Conservation (phyloP, 495 filamentous ascomycete genomes). For the Penicillium verhagenii region DNA sequence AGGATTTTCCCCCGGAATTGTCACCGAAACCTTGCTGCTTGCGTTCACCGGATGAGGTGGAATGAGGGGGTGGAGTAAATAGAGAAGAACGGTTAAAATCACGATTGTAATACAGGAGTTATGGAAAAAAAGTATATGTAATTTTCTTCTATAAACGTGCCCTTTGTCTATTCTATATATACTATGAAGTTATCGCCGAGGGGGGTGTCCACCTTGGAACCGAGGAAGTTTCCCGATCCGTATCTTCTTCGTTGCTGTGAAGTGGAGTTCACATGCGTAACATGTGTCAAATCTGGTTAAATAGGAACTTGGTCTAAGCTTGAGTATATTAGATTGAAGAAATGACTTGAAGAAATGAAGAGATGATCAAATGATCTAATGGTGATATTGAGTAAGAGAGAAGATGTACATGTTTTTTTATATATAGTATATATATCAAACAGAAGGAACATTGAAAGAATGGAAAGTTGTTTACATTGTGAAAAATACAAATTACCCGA, state of each 20-base stretch:
- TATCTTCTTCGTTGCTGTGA: slow-evolving; percentile 9
- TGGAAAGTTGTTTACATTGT: no score
- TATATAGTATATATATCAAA: no score
- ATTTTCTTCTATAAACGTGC: no score
- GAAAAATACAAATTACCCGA: background rate
- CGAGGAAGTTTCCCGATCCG: slow-evolving; percentile 19
- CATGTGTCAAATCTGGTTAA: slow-evolving; percentile 3
- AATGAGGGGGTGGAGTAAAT: slow-evolving; percentile 27
- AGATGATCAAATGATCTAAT: background rate
- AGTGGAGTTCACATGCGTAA: slow-evolving; percentile 17
- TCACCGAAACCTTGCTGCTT: slow-evolving; percentile 30
- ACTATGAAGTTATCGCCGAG: background rate
- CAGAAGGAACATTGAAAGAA: no score
- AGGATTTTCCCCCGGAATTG: slow-evolving; percentile 23
- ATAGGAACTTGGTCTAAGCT: background rate
- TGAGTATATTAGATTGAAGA: background rate
- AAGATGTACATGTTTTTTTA: no score
- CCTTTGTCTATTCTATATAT: background rate
- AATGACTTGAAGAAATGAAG: background rate
- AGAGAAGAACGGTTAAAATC: slow-evolving; percentile 17
- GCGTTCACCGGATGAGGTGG: slow-evolving; percentile 32
- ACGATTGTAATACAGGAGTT: background rate
- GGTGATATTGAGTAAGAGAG: no score
- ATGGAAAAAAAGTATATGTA: background rate
- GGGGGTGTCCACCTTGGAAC: background rate